Conservation (phyloP, 257 asterid species). For the Pogostemon cablin region DNA sequence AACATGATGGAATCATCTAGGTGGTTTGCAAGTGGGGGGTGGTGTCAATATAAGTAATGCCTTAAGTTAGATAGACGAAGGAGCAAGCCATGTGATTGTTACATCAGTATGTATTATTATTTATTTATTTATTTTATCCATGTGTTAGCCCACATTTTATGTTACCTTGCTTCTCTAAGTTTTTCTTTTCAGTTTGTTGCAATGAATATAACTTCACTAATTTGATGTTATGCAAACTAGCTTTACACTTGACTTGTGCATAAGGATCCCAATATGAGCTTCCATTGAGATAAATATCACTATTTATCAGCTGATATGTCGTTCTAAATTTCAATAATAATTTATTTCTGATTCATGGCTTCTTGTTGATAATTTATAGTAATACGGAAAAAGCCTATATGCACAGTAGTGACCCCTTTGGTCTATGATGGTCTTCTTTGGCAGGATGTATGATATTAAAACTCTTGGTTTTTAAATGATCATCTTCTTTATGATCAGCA, state of each 20-base stretch:
- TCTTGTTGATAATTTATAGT: slow-evolving; percentile 1
- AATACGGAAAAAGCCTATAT: neutral
- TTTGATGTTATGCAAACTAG: slow-evolving; percentile 16
- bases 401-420: slow-evolving; percentile 22
- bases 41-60: slow-evolving; percentile 85
- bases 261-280: slow-evolving; percentile 14
- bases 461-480: neutral
- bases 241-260: slow-evolving; percentile 18
- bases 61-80: slow-evolving; percentile 74
- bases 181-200: slow-evolving; percentile 14
- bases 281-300: slow-evolving; percentile 2
- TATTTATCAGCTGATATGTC: slow-evolving; percentile 8
- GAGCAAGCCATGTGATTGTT: slow-evolving; percentile 98
- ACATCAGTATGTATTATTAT: slow-evolving; percentile 68
- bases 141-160: slow-evolving; percentile 8
- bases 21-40: slow-evolving; percentile 99
- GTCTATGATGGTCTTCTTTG: slow-evolving; percentile 11
- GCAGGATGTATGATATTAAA: neutral
- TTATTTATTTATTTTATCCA: slow-evolving; percentile 4
- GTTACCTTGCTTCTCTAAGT: neutral
- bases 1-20: slow-evolving; percentile 50
- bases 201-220: neutral
- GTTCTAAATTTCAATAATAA: neutral
- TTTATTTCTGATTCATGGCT: slow-evolving; percentile 8
- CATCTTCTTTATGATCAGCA: no score